Evolutionary conservation across 139 green algal species (phyloP).

Genomic region (Mesotaenium endlicherianum): DNA sequence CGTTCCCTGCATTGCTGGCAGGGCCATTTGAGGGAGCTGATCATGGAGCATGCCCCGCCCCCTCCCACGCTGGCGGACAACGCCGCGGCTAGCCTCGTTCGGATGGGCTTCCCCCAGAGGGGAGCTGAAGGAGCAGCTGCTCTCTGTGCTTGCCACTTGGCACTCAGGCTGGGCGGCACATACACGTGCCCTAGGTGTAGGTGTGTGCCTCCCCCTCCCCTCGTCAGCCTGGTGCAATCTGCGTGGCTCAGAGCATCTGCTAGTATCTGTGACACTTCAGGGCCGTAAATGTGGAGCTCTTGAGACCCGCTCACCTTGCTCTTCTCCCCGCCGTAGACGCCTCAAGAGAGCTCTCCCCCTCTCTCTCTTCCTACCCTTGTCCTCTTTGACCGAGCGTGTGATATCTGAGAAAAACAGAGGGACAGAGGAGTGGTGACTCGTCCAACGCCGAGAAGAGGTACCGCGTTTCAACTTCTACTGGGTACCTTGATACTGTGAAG

Average conservation of each 20-base stretch:
- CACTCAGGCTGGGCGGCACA: conserved; percentile 5
- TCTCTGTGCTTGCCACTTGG: conserved; percentile 24
- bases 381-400: too few relatives aligned
- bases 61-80: conserved; percentile 34
- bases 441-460: too few relatives aligned
- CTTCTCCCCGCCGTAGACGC: too few relatives aligned
- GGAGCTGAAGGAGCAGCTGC: conserved; percentile 2
- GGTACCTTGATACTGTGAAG: too few relatives aligned
- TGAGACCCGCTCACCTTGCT: too few relatives aligned
- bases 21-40: conserved; percentile 48
- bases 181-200: conserved; percentile 46
- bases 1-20: not conserved
- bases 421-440: too few relatives aligned
- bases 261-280: not conserved
- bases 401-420: too few relatives aligned
- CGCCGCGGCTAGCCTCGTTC: conserved; percentile 23
- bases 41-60: conserved; percentile 49
- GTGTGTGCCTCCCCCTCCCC: not conserved
- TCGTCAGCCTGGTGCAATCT: not conserved
- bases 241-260: not conserved
- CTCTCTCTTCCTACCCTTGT: not conserved
- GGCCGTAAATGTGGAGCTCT: too few relatives aligned
- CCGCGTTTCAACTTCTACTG: too few relatives aligned
- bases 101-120: conserved; percentile 52
- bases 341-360: not conserved